These are phyloP conservation scores for Rhazya stricta DNA, from an alignment of 257 asterid genomes.

Conservation along the genomic window DNA sequence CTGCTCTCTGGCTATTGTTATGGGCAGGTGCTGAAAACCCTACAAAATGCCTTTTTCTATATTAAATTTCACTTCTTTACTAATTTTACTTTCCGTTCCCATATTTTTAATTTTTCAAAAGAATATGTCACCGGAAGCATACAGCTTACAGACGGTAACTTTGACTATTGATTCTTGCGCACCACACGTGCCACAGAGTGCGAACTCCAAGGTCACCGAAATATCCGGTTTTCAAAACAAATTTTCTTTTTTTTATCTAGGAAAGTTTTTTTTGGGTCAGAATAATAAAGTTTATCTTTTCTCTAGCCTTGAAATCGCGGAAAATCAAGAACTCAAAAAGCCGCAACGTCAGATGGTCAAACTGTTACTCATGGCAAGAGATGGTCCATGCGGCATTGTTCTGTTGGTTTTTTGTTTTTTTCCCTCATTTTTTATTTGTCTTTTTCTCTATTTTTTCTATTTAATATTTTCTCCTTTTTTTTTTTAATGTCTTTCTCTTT, in stretches of 20 bases:
- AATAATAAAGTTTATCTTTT: neutral
- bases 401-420: neutral
- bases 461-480: neutral
- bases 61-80: neutral
- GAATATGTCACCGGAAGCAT: constrained; percentile 7
- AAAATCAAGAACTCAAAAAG: neutral
- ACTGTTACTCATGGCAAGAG: constrained; percentile 3
- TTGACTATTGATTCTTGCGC: constrained; percentile 28
- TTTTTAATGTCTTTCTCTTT: neutral
- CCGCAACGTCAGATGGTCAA: constrained; percentile 11
- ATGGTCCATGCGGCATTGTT: neutral
- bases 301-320: constrained; percentile 20
- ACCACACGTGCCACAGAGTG: constrained; percentile 35
- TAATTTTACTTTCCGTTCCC: too few relatives aligned
- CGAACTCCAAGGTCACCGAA: constrained; percentile 29
- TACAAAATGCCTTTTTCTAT: constrained; percentile 6
- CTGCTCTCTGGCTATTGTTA: constrained; percentile 18
- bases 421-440: neutral
- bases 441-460: neutral
- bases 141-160: constrained; percentile 29
- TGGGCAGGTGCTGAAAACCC: constrained; percentile 26
- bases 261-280: neutral
- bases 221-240: constrained; percentile 20
- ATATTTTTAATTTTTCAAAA: neutral
- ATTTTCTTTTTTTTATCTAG: neutral